Conservation (phyloP, 2,329 filamentous ascomycete species). For the Fonsecaea pugnacius region DNA sequence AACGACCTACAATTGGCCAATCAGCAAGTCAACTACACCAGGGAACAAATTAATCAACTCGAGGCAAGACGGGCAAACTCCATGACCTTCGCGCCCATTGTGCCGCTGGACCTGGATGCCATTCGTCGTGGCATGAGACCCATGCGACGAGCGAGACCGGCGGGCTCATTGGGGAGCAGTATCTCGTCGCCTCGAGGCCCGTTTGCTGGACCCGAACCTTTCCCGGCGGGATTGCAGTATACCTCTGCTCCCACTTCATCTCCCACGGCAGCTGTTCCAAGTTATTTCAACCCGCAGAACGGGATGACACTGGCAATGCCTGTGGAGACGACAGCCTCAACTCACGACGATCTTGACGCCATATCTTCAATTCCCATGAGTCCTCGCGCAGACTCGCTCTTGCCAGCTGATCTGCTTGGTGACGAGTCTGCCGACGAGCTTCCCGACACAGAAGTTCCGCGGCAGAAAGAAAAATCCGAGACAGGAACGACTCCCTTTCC, state of each 20-base stretch:
- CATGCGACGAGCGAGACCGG: conserved; percentile 48
- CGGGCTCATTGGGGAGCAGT: conserved; percentile 53
- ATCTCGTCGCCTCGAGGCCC: conserved; percentile 51
- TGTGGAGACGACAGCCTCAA: conserved; percentile 43
- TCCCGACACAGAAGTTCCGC: conserved; percentile 39
- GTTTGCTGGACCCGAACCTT: conserved; percentile 47
- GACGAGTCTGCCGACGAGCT: conserved; percentile 51
- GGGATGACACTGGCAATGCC: conserved; percentile 61
- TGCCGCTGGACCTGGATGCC: conserved; percentile 49
- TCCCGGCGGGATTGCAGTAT: conserved; percentile 45
- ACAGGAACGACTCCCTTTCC: conserved; percentile 28
- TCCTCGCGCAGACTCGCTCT: conserved; percentile 63
- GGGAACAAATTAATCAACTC: conserved; percentile 41
- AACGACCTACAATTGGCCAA: conserved; percentile 33
- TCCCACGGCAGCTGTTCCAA: conserved; percentile 54
- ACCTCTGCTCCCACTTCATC: conserved; percentile 58
- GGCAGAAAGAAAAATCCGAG: conserved; percentile 18
- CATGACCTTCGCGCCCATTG: conserved; percentile 46
- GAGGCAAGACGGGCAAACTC: conserved; percentile 47
- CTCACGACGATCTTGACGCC: conserved; percentile 55
- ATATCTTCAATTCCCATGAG: conserved; percentile 67
- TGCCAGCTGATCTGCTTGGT: conserved; percentile 65
- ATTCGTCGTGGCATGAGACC: conserved; percentile 47
- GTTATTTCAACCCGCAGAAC: conserved; percentile 67
- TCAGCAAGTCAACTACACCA: conserved; percentile 33